Evolutionary conservation across 2,329 filamentous ascomycete genomes (phyloP).

Genomic region (Rachicladosporium sp.): DNA sequence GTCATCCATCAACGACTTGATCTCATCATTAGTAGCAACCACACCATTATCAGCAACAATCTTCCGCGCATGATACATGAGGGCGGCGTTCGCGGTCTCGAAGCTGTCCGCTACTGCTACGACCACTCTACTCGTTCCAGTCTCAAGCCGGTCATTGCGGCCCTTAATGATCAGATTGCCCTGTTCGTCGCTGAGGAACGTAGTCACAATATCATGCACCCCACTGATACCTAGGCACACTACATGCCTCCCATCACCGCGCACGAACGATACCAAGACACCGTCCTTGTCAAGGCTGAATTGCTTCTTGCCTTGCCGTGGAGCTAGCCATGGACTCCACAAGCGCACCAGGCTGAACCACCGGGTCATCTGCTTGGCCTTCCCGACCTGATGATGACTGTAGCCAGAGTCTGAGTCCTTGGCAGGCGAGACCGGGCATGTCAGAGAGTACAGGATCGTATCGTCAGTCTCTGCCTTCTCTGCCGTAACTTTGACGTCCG

Average conservation of each 20-base stretch:
- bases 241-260: conserved; percentile 57
- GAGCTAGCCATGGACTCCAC: conserved; percentile 76
- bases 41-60: conserved; percentile 36
- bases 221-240: conserved; percentile 71
- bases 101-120: conserved; percentile 61
- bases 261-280: conserved; percentile 66
- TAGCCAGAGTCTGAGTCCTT: conserved; percentile 46
- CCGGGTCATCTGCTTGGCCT: conserved; percentile 51
- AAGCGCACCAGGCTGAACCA: conserved; percentile 75
- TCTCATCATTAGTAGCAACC: conserved; percentile 32
- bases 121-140: conserved; percentile 50
- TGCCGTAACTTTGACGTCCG: conserved; percentile 41
- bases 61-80: conserved; percentile 77
- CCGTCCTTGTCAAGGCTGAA: conserved; percentile 67
- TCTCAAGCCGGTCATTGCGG: conserved; percentile 52
- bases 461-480: conserved; percentile 54
- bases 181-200: conserved; percentile 52
- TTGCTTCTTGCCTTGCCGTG: conserved; percentile 60
- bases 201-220: conserved; percentile 54
- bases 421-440: conserved; percentile 43
- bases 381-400: conserved; percentile 47
- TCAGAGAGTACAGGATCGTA: conserved; percentile 60
- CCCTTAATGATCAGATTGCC: conserved; percentile 58
- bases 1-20: conserved; percentile 33
- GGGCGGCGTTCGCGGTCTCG: conserved; percentile 63